Conservation (phyloP, 306 rosid species). For the Quercus variabilis region DNA sequence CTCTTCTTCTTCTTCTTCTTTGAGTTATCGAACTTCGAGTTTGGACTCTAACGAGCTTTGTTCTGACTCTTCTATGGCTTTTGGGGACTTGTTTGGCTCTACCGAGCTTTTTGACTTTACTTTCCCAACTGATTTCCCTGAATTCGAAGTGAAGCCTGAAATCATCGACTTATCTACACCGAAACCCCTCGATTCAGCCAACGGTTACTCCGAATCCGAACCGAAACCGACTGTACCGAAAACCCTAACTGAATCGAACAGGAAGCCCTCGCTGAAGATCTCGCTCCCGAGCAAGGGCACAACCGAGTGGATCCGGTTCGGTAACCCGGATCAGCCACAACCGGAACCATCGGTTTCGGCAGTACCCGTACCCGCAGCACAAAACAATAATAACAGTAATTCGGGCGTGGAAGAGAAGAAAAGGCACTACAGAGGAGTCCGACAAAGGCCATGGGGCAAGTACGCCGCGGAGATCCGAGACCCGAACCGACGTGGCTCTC, state of each 20-base stretch:
- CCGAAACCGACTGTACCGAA: constrained; percentile 1
- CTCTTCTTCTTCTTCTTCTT: neutral
- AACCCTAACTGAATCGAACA: neutral
- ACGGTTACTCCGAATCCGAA: constrained; percentile 6
- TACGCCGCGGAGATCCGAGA: constrained; percentile 89
- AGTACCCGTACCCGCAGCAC: neutral
- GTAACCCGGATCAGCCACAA: constrained; percentile 17
- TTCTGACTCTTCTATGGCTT: constrained; percentile 27
- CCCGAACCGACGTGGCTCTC: constrained; percentile 67
- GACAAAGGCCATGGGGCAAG: constrained; percentile 86
- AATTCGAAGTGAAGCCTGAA: constrained; percentile 42
- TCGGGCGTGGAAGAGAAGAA: constrained; percentile 10
- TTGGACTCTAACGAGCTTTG: constrained; percentile 9
- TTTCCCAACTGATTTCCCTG: constrained; percentile 16
- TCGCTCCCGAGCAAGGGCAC: constrained; percentile 52
- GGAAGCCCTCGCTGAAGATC: constrained; percentile 57
- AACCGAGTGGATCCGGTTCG: constrained; percentile 65
- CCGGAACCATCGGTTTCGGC: neutral
- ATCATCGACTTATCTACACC: constrained; percentile 38
- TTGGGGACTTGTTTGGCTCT: constrained; percentile 28
- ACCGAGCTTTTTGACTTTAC: constrained; percentile 14
- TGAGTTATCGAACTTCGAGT: constrained; percentile 21
- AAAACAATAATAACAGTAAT: too few relatives aligned
- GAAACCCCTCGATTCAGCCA: neutral
- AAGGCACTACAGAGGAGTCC: constrained; percentile 63